These are phyloP conservation scores for Tetrapisispora taiwanensis DNA, from an alignment of 805 yeast species.

Conservation along the genomic window DNA sequence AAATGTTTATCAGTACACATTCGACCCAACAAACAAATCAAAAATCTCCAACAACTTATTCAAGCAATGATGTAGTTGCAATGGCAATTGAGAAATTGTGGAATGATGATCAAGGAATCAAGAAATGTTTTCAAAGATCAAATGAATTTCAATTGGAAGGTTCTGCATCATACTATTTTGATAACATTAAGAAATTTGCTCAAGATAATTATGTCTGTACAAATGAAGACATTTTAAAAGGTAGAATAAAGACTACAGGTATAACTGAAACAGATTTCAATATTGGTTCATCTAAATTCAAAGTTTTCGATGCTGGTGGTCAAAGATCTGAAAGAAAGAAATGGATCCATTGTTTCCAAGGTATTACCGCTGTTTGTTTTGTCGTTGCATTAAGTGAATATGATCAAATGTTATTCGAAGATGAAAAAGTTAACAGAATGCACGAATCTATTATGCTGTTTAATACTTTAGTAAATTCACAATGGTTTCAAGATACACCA, in stretches of 20 bases:
- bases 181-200: slow-evolving; percentile 56
- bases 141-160: slow-evolving; percentile 81
- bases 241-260: slow-evolving; percentile 92
- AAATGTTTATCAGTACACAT: slow-evolving; percentile 15
- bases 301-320: slow-evolving; percentile 93
- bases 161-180: slow-evolving; percentile 73
- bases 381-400: slow-evolving; percentile 87
- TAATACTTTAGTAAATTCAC: slow-evolving; percentile 71
- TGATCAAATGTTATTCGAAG: slow-evolving; percentile 87
- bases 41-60: slow-evolving; percentile 4
- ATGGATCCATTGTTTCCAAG: slow-evolving; percentile 93
- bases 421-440: slow-evolving; percentile 79
- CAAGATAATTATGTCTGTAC: slow-evolving; percentile 56
- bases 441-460: slow-evolving; percentile 80
- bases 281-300: slow-evolving; percentile 55
- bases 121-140: slow-evolving; percentile 44
- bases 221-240: slow-evolving; percentile 78
- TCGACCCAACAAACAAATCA: not conserved
- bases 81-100: slow-evolving; percentile 61
- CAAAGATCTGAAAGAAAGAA: slow-evolving; percentile 84
- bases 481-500: slow-evolving; percentile 79
- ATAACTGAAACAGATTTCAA: slow-evolving; percentile 77
- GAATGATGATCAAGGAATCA: slow-evolving; percentile 59
- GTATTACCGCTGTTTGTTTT: slow-evolving; percentile 76
- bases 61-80: slow-evolving; percentile 49